phyloP scores from a whole-genome alignment of 1,284 basidiomycete genomes.

The Tausonia pullulans region DNA sequence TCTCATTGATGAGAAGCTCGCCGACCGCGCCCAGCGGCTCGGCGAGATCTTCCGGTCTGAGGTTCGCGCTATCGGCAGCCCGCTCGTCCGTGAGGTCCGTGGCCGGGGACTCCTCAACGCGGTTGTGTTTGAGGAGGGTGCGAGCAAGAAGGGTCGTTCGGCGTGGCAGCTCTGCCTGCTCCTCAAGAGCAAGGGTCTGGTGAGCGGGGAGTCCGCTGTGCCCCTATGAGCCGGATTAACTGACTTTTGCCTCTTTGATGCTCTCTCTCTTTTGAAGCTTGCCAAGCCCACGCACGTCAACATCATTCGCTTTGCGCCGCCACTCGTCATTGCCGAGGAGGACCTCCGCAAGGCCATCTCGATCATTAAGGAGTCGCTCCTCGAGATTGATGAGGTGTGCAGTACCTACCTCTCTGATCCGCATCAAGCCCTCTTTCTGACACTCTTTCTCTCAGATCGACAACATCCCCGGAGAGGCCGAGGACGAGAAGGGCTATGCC shows the following conservation, averaged over 20 bases:
- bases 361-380: slow-evolving; percentile 64
- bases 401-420: not conserved
- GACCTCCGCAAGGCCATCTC: slow-evolving; percentile 64
- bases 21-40: slow-evolving; percentile 61
- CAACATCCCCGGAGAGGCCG: slow-evolving; percentile 54
- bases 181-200: slow-evolving; percentile 76
- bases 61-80: slow-evolving; percentile 53
- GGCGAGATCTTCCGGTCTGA: slow-evolving; percentile 70
- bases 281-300: slow-evolving; percentile 74
- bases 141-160: slow-evolving; percentile 61
- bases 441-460: slow-evolving; percentile 43
- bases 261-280: slow-evolving; percentile 19
- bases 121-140: slow-evolving; percentile 78
- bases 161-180: slow-evolving; percentile 95
- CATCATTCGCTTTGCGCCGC: slow-evolving; percentile 90
- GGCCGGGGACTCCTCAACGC: slow-evolving; percentile 87
- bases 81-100: slow-evolving; percentile 61
- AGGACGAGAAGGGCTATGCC: slow-evolving; percentile 27
- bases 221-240: not conserved
- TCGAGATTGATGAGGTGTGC: slow-evolving; percentile 67
- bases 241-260: not conserved
- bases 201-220: slow-evolving; percentile 29
- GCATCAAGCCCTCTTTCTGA: not conserved
- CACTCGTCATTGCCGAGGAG: slow-evolving; percentile 78
- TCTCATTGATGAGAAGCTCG: slow-evolving; percentile 72